phyloP scores from a whole-genome alignment of 140 eudicot species.

The Cichorium intybus region DNA sequence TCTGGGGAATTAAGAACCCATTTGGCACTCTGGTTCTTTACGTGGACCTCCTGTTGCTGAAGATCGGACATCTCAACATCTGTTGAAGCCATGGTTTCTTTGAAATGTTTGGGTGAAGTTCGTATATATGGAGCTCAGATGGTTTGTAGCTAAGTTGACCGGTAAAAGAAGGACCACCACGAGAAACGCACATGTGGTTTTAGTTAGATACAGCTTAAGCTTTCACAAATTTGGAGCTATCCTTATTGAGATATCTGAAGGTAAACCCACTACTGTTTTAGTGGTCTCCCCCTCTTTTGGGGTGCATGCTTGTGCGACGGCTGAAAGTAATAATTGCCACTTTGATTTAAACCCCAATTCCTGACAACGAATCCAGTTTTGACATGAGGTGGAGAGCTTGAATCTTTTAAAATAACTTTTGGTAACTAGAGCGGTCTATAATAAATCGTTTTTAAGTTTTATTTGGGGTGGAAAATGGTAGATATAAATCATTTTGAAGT shows the following conservation, averaged over 20 bases:
- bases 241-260: neutral
- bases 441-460: too few relatives aligned
- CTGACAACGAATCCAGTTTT: slow-evolving; percentile 10
- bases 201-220: neutral
- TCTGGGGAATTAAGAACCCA: slow-evolving; percentile 58
- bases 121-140: slow-evolving; percentile 18
- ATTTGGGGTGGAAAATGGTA: too few relatives aligned
- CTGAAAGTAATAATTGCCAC: slow-evolving; percentile 1
- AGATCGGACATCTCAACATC: slow-evolving; percentile 25
- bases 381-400: neutral
- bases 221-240: neutral
- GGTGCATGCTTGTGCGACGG: neutral
- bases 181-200: neutral
- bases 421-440: too few relatives aligned
- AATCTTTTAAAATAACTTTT: too few relatives aligned
- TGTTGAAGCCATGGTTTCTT: slow-evolving; percentile 18
- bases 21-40: slow-evolving; percentile 21
- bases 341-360: neutral
- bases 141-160: neutral
- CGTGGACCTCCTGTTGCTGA: slow-evolving; percentile 4
- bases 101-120: slow-evolving; percentile 49
- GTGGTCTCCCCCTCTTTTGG: slow-evolving; percentile 15
- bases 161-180: slow-evolving; percentile 24
- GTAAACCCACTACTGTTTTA: neutral
- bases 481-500: too few relatives aligned